phyloP scores from a whole-genome alignment of 139 green algal species.

The Marvania coccoides region DNA sequence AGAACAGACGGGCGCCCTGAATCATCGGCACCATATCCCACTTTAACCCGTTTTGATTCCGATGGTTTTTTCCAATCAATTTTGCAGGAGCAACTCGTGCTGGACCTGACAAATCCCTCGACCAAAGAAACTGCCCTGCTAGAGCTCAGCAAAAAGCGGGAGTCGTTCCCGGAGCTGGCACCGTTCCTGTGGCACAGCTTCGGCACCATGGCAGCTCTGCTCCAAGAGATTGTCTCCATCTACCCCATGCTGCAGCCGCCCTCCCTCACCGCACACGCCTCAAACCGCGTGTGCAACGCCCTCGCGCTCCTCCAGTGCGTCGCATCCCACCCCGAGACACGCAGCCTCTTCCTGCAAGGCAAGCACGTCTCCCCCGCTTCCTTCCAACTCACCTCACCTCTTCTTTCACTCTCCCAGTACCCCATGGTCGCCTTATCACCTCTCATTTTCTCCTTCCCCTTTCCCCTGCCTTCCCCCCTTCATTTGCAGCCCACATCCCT shows the following conservation, averaged over 20 bases:
- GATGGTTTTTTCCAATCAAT: background rate
- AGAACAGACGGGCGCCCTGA: too few species aligned
- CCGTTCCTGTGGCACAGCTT: constrained; percentile 96
- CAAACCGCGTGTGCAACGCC: constrained; percentile 97
- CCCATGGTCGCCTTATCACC: background rate
- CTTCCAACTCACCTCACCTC: too few species aligned
- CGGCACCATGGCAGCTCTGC: constrained; percentile 87
- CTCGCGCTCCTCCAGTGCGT: constrained; percentile 97
- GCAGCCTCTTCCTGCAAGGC: constrained; percentile 88
- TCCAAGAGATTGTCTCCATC: constrained; percentile 97
- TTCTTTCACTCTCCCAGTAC: background rate
- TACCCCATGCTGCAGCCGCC: constrained; percentile 93
- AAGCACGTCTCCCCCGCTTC: background rate
- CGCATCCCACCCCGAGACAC: constrained; percentile 89
- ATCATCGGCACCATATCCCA: too few species aligned
- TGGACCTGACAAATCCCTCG: constrained; percentile 63
- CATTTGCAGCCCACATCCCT: constrained; percentile 83
- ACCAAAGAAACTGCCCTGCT: constrained; percentile 89
- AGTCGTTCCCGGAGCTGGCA: constrained; percentile 93
- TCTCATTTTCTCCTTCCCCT: background rate
- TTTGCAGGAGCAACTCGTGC: constrained; percentile 57
- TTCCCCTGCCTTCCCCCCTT: background rate
- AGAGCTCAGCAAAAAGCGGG: constrained; percentile 94
- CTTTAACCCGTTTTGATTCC: background rate
- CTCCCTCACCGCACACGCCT: constrained; percentile 86